Base-by-base conservation (phyloP, 805 yeast species). In the Pichia californica region DNA sequence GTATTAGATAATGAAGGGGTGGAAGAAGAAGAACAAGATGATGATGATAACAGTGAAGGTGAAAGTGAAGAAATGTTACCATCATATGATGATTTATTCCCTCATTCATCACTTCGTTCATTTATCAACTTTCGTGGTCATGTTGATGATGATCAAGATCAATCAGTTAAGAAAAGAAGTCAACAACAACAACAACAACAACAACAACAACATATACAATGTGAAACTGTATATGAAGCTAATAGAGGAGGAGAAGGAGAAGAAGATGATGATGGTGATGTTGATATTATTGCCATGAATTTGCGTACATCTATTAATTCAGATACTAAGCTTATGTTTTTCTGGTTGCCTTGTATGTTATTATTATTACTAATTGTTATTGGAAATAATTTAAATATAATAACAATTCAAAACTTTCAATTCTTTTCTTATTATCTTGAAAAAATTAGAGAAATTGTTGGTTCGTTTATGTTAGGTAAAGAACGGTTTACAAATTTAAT, bases 331-430 rank as follows among this genome's bases (percentile, higher is more conserved):
- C 69, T 89, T 50, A 66, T 87, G 48, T 86, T 89, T 60, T 88
- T 89, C 73, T 89, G 97, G 97, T 64, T 88, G 45, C 97, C 97
- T 13, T 73, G 85, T 31, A 63, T 77, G 59, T 64, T 87, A 41
- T 52, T 81, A 18, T 58, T 85, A 27, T 62, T 81, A 15, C 65
- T 79, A 36, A 49, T 63, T 16, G 48, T 64, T n/a, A 43, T 62
- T 7, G 62, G 59, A 20, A 58, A 52, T 36, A 57, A 56, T 32
- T 52, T 64, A 30, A 52, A 56, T 19, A 41, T 61, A 21, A 43
- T 55, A 23, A 41, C 48, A n/a, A 36, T 54, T 16, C 52, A 58
- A 23, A 49, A 50, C 9, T 50, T 58, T 27, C 45, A 49, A 8
- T 32, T 35, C 6, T 51, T 54, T 29, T 48, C 59, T 14, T 53